A percentile compares a stretch with the other conserved stretches of the same genome.
Evolutionary conservation across 2,329 filamentous ascomycete genomes (phyloP).

Genomic region (Sclerotiophoma versabilis): DNA sequence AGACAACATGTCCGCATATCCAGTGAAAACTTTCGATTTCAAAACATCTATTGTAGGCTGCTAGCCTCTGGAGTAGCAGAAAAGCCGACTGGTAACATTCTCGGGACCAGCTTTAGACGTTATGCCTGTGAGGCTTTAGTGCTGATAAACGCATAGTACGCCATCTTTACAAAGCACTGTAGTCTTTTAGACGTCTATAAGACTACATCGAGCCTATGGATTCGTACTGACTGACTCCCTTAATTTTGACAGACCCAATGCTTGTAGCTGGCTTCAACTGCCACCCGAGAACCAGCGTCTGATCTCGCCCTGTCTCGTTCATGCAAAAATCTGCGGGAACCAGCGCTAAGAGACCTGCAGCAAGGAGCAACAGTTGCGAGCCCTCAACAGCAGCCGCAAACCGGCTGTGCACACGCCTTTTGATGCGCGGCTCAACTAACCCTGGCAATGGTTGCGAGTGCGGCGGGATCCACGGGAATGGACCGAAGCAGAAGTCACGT

Average conservation of each 20-base stretch:
- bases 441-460: conserved; percentile 24
- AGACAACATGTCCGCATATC: conserved; percentile 6
- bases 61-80: no score
- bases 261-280: no score
- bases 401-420: not conserved
- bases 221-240: no score
- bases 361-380: conserved; percentile 5
- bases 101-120: no score
- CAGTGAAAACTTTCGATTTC: not conserved
- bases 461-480: conserved; percentile 6
- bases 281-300: no score
- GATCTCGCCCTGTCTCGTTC: not conserved
- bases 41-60: no score
- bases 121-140: no score
- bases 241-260: no score
- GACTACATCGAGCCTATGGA: no score
- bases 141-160: no score
- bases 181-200: not conserved
- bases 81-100: not conserved
- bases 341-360: not conserved
- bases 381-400: not conserved
- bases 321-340: not conserved
- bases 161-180: no score
- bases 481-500: conserved; percentile 23
- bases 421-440: conserved; percentile 1